Conservation (phyloP, 805 yeast genomes). For the Candida patagonica region DNA sequence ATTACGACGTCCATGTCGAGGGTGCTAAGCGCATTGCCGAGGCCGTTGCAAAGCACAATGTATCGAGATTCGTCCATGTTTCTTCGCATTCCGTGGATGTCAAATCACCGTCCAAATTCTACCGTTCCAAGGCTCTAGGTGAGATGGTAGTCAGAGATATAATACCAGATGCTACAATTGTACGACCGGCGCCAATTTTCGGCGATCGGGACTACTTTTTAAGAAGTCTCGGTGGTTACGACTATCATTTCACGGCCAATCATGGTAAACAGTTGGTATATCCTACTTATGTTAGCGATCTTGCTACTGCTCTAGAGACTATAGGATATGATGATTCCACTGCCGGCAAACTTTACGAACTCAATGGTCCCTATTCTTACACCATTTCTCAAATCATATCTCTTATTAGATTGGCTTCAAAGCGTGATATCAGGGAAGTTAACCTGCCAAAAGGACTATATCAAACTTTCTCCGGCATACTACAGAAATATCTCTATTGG, state of each 20-base stretch:
- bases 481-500: constrained; percentile 36
- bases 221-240: constrained; percentile 46
- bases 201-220: constrained; percentile 67
- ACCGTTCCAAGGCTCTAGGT: constrained; percentile 71
- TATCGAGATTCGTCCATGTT: constrained; percentile 68
- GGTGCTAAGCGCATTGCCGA: constrained; percentile 68
- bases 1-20: constrained; percentile 78
- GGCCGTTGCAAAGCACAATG: constrained; percentile 59
- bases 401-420: constrained; percentile 55
- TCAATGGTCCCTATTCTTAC: constrained; percentile 62
- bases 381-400: constrained; percentile 56
- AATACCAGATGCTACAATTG: constrained; percentile 70
- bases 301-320: constrained; percentile 67
- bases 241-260: constrained; percentile 58
- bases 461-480: constrained; percentile 27
- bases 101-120: constrained; percentile 57
- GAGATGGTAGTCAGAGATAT: constrained; percentile 62
- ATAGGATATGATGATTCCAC: constrained; percentile 79
- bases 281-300: constrained; percentile 73
- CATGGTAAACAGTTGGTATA: constrained; percentile 50
- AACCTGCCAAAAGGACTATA: constrained; percentile 34
- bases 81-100: constrained; percentile 71
- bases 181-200: constrained; percentile 74
- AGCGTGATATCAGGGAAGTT: constrained; percentile 31
- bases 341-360: constrained; percentile 64